Evolutionary conservation across 2,329 filamentous ascomycete species (phyloP), one percentile per base, ranked within the genome.

Genomic region (Cordyceps cicadae): DNA sequence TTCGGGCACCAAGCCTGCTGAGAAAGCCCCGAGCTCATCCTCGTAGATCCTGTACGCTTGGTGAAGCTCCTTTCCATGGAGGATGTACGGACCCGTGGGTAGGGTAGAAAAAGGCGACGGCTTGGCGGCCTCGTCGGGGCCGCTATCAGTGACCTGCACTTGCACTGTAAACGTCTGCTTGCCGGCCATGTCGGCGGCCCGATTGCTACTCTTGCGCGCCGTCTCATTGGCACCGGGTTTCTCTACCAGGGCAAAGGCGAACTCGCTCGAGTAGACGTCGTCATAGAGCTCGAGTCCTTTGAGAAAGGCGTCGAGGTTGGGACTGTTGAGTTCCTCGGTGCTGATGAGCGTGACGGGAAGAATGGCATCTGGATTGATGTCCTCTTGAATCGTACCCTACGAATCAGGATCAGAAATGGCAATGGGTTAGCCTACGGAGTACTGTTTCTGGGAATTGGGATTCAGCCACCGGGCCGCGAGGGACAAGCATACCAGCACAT

Each of bases 1-100:
- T n/a, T 75, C 71, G 0, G 74, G 71, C 26, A 76, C 66, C 2
- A 76, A 68, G n/a, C 75, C 75, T 57, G 69, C 67, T 1, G 66
- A 67, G 53, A 77, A 77, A 0, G 74, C 74, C 2, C 69, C 70
- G 5, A 72, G 59, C 0, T 68, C 65, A 54, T 77, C 75, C 11
- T 74, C 70, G 41, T 77, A 76, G n/a, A 77, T 56, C 32, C 70
- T 70, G 72, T 74, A 77, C 5, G 75, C 75, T 51, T 75, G 75
- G 41, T 77, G 70, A 1, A 77, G 64, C 12, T 76, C 75, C 2
- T 73, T 74, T 0, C 75, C 75, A 46, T 75, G 71, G 0, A 77
- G 65, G 26, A 77, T 75, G 59, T 77, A 77, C 3, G 75, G 75
- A 0, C 75, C 75, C 1, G 75, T 75, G 0, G 75, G 73, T 24